These are phyloP conservation scores for Fusarium brachygibbosum DNA, from an alignment of 2,329 filamentous ascomycete species.

Conservation along the genomic window DNA sequence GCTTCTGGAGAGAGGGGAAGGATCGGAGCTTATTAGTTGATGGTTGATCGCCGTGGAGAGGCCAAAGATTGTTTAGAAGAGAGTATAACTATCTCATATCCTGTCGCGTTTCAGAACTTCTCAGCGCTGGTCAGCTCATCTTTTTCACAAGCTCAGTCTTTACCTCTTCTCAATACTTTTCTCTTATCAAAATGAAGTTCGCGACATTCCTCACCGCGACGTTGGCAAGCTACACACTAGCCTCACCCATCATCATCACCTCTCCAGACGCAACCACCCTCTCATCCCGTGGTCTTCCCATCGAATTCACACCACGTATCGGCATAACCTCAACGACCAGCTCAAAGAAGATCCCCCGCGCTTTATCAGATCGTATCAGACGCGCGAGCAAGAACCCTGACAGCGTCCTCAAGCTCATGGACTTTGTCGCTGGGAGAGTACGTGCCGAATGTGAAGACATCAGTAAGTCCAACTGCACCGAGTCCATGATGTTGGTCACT, in stretches of 20 bases:
- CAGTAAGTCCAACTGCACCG: neutral
- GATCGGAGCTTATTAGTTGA: conserved; percentile 3
- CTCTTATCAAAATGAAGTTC: conserved; percentile 26
- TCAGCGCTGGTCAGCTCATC: neutral
- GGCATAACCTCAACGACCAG: neutral
- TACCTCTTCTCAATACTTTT: neutral
- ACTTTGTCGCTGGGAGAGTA: neutral
- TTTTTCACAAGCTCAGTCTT: neutral
- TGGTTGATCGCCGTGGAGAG: neutral
- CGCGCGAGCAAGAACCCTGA: neutral
- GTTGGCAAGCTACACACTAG: conserved; percentile 1
- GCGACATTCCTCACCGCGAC: neutral
- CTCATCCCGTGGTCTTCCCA: neutral
- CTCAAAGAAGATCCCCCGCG: neutral
- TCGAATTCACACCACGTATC: neutral
- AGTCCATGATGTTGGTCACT: accelerated
- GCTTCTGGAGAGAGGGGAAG: neutral
- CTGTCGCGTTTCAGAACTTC: neutral
- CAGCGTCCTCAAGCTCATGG: neutral
- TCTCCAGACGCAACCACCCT: neutral
- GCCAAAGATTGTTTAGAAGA: neutral
- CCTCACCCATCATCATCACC: neutral
- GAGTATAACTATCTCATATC: conserved; percentile 15
- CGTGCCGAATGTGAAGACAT: conserved; percentile 2
- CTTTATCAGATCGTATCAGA: neutral